phyloP scores from a whole-genome alignment of 306 rosid genomes.

The Vicia villosa region DNA sequence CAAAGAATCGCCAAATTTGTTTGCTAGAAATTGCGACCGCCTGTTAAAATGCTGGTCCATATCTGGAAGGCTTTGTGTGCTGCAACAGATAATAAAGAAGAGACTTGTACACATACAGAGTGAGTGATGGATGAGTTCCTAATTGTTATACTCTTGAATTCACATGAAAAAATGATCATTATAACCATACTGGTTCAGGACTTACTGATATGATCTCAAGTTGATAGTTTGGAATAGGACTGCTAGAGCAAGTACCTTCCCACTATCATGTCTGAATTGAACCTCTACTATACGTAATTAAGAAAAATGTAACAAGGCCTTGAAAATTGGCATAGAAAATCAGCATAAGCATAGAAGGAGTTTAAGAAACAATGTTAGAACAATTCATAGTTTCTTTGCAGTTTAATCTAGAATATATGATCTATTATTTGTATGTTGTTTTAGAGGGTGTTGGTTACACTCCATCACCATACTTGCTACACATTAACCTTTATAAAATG shows the following conservation, averaged over 20 bases:
- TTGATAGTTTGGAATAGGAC: constrained; percentile 13
- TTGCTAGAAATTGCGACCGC: constrained; percentile 69
- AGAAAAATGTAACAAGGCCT: too few species aligned
- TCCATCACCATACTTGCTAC: too few species aligned
- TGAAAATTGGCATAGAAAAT: too few species aligned
- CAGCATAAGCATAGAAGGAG: too few species aligned
- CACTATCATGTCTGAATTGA: background rate
- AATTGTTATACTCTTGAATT: background rate
- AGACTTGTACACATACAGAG: constrained; percentile 30
- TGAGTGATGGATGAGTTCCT: constrained; percentile 34
- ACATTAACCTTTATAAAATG: too few species aligned
- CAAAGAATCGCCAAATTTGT: constrained; percentile 33
- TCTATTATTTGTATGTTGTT: too few species aligned
- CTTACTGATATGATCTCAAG: constrained; percentile 3
- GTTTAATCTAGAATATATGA: too few species aligned
- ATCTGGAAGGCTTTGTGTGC: constrained; percentile 91
- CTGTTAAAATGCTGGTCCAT: constrained; percentile 76
- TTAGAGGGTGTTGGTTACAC: too few species aligned
- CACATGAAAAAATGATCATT: background rate
- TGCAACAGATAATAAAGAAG: constrained; percentile 52
- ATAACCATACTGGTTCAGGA: constrained; percentile 5
- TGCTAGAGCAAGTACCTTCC: background rate
- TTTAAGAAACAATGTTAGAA: too few species aligned
- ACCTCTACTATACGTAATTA: too few species aligned
- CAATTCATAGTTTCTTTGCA: too few species aligned